Evolutionary conservation across 2,329 filamentous ascomycete species (phyloP).

Genomic region (Orbilia quercus): DNA sequence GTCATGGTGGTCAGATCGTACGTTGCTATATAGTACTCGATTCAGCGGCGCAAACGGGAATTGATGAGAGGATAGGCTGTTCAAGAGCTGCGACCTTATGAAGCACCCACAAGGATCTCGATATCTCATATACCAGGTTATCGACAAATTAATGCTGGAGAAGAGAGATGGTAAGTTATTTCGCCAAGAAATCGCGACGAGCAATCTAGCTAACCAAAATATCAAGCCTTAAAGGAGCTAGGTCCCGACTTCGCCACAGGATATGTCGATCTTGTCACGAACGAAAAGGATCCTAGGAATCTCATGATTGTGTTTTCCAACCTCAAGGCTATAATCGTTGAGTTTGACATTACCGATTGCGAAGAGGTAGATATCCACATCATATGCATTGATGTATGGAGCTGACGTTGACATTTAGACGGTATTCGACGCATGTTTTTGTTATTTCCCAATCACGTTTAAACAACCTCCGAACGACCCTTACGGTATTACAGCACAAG

Average conservation of each 20-base stretch:
- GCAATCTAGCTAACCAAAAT: conserved; percentile 31
- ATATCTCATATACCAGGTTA: conserved; percentile 72
- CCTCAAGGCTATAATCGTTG: conserved; percentile 73
- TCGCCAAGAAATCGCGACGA: neutral
- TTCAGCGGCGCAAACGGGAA: conserved; percentile 35
- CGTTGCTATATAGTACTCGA: conserved; percentile 51
- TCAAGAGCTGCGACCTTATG: conserved; percentile 70
- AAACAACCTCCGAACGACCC: conserved; percentile 76
- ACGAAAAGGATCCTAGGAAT: conserved; percentile 76
- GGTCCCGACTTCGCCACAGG: conserved; percentile 72
- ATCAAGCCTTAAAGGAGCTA: conserved; percentile 68
- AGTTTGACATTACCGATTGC: conserved; percentile 73
- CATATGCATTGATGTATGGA: neutral
- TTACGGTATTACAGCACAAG: conserved; percentile 76
- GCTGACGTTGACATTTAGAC: conserved; percentile 59
- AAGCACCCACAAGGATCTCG: conserved; percentile 73
- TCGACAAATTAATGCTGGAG: conserved; percentile 72
- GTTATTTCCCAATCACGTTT: conserved; percentile 79
- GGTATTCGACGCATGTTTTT: conserved; percentile 76
- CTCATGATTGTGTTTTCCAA: conserved; percentile 78
- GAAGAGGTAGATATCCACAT: conserved; percentile 66
- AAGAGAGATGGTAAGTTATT: conserved; percentile 68
- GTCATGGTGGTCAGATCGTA: conserved; percentile 63
- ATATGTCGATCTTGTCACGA: conserved; percentile 74
- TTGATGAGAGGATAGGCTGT: conserved; percentile 62